Conservation (phyloP, 306 rosid species). For the Ammopiptanthus mongolicus region DNA sequence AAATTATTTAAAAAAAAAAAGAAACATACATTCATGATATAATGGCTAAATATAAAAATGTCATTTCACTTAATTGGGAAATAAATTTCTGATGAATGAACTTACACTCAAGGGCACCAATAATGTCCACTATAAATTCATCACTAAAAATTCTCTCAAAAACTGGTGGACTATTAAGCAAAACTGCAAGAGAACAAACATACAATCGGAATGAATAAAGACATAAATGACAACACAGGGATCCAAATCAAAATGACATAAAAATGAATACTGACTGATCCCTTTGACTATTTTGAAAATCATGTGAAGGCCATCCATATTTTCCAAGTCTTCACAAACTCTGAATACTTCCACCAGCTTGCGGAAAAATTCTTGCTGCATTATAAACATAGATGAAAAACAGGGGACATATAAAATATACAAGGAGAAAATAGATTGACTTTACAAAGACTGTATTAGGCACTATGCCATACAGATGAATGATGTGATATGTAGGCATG, state of each 20-base stretch:
- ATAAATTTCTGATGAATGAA: conserved; percentile 18
- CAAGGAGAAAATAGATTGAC: background rate
- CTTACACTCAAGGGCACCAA: conserved; percentile 96
- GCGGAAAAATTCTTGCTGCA: conserved; percentile 78
- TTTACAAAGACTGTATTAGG: background rate
- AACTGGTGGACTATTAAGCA: conserved; percentile 74
- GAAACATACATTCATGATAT: background rate
- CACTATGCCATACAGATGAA: conserved; percentile 3
- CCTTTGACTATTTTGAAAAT: conserved; percentile 87
- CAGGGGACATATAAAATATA: background rate
- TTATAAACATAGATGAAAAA: conserved; percentile 6
- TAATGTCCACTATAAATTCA: conserved; percentile 76
- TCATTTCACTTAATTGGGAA: background rate
- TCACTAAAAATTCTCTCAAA: conserved; percentile 86
- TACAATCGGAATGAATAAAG: conserved; percentile 7
- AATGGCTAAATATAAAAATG: background rate
- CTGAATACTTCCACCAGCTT: conserved; percentile 79
- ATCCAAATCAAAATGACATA: conserved; percentile 1
- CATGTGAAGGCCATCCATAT: conserved; percentile 87
- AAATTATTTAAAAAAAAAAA: background rate
- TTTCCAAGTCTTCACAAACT: conserved; percentile 71
- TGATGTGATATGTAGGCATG: background rate
- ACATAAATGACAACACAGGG: background rate
- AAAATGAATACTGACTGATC: conserved; percentile 65
- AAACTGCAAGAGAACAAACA: conserved; percentile 50